Base-by-base conservation (phyloP, 1,284 basidiomycete genomes). In the Takashimella koratensis region DNA sequence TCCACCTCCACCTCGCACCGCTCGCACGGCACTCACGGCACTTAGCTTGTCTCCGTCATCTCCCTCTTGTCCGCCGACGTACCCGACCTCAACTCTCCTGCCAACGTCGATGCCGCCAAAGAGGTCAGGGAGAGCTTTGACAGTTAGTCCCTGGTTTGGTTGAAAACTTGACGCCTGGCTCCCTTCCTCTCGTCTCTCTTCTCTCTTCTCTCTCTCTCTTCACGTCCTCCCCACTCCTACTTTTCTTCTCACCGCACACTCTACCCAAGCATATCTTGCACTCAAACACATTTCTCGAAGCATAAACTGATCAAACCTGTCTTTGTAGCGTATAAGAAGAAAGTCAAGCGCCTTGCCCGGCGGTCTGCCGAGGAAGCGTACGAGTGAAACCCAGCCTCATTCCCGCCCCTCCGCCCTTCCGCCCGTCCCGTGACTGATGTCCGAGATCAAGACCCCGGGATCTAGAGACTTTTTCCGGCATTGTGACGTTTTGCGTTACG, bases 41-140 rank as follows among this genome's bases (percentile, higher is more conserved):
- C 10, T 8, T 36, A 98, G 95, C 86, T 98, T 60, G 76, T 98
- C 66, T 96, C 92, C 60, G 95, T 98, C 59, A 97, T 98, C 64
- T 96, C 92, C 19, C 83, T 98, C 3, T 79, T 98, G 24, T 96
- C 92, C 11, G 90, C 90, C 46, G 90, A 98, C 69, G 84, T 82
- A 36, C 96, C 95, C 26, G 94, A 95, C 77, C 81, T 86, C 56
- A 93, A 95, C 75, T 97, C 93, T 59, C 95, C 95, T 2, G 95
- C 95, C 1, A 98, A 98, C 69, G 88, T 98, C 22, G 94, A 98
- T 68, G 95, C 96, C 0, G 93, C 93, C 19, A 93, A 92, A 71
- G 86, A 95, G 73, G 84, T 93, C 21, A 82, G 91, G 63, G 86
- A 83, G 45, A 84, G 92, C 69, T 78, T 83, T 40, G 77, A 80